Conservation (phyloP, 2,329 filamentous ascomycete species). For the Emergomyces orientalis region DNA sequence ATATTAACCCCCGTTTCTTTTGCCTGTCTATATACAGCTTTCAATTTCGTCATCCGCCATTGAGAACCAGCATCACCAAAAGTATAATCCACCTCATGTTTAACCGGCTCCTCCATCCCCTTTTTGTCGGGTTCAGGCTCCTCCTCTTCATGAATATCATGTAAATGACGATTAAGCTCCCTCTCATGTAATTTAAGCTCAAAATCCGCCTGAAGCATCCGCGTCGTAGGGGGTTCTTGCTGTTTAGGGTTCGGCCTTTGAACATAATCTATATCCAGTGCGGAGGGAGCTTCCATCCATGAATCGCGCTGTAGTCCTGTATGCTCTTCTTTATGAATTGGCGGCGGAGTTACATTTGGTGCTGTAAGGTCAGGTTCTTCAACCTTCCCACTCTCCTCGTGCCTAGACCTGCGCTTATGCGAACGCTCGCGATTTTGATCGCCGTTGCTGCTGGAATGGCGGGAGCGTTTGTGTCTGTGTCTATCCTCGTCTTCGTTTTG, state of each 20-base stretch:
- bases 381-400: slow-evolving; percentile 18
- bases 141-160: slow-evolving; percentile 50
- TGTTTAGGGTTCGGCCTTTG: slow-evolving; percentile 51
- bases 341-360: background rate
- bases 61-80: slow-evolving; percentile 85
- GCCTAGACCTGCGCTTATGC: slow-evolving; percentile 40
- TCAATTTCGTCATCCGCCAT: slow-evolving; percentile 95
- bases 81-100: slow-evolving; percentile 63
- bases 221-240: slow-evolving; percentile 35
- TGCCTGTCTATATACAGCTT: slow-evolving; percentile 70
- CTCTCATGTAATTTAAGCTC: slow-evolving; percentile 65
- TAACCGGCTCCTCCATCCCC: slow-evolving; percentile 35
- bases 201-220: slow-evolving; percentile 47
- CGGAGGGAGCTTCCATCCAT: slow-evolving; percentile 89
- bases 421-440: slow-evolving; percentile 39
- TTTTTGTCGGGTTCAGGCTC: slow-evolving; percentile 23
- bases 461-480: slow-evolving; percentile 57
- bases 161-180: slow-evolving; percentile 68
- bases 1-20: slow-evolving; percentile 62
- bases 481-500: slow-evolving; percentile 43
- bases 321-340: slow-evolving; percentile 38
- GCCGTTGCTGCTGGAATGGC: slow-evolving; percentile 44
- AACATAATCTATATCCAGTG: slow-evolving; percentile 70
- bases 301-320: slow-evolving; percentile 59
- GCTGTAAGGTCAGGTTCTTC: background rate